Base-by-base conservation (phyloP, 1,139 yeast genomes). In the Pichia sp. region DNA sequence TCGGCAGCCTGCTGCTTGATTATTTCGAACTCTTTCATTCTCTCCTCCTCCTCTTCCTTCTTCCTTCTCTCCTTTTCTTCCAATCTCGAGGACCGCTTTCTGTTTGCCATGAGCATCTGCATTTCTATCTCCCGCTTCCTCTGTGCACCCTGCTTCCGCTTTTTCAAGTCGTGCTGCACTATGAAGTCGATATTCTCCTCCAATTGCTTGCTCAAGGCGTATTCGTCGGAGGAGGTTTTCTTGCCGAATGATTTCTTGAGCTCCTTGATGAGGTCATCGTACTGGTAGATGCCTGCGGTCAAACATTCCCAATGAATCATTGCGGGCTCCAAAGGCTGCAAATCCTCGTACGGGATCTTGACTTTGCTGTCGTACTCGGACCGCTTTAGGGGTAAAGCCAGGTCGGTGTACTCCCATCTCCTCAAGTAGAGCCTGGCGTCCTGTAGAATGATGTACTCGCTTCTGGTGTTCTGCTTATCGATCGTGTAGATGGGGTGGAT, bases 1-100 rank as follows among this genome's bases (percentile, higher is more conserved):
- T 64, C 66, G 3, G 70, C 68, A n/a, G 68, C 68, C 38, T 72
- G 64, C 65, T 67, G 58, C 59, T 72, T 67, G 52, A 57, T 43
- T 13, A 52, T 30, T 56, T 78, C 81, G 31, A 72, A 71, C 55
- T 72, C 73, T 57, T 70, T 72, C 55, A 74, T 75, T 54, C 72
- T 72, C 31, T 61, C 73, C 75, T 63, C 76, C 56, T 79, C 69
- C 51, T 78, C 81, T 53, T 75, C 76, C 52, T 68, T 72, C 55
- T 70, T 74, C 54, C 73, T 76, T 58, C 71, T 71, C 59, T 80
- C 83, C 61, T 76, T 79, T n/a, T 81, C 83, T 64, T 79, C 81
- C 44, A 79, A 64, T 62, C 84, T 69, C 3, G 79, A 74, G 4
- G 82, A 77, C 57, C 79, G 70, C 61, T 79, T 79, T 54, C 83